Evolutionary conservation across 805 yeast genomes (phyloP), one percentile per base, ranked within the genome.

Genomic region (Candida ulmi): DNA sequence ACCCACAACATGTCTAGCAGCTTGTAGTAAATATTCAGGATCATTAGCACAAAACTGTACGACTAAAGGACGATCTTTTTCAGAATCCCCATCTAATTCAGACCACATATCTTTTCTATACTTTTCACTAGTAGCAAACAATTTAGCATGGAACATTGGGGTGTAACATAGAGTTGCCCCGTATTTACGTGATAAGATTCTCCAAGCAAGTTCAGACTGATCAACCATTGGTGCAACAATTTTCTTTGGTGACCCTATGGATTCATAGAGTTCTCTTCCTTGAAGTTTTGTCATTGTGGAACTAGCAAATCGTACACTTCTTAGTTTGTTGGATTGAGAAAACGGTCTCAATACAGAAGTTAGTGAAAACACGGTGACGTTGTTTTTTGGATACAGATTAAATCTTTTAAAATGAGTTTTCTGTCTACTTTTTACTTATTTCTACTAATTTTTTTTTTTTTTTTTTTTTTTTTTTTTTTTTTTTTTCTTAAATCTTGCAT

Each of bases 191-290:
- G 95, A 84, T 13, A 93, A 66, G 15, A 86, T 73, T 47, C 99
- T 71, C 98, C 98, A 93, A 2, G 95, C 98, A 16, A 93, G 70
- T 56, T 93, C 99, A 4, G 91, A 80, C 50, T 88, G 97, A 60
- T 93, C 99, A 16, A 93, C 99, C 97, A 93, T 91, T 2, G 99
- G 99, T 3, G 98, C 99, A 17, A 93, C 93, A 19, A 93, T 81
- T 47, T 83, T 86, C 36, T 69, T 75, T 3, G 99, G 99, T 17
- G 63, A 53, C 0, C 93, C 93, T 13, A 91, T 66, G 12, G 74
- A 62, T 33, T 84, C 72, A 57, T 66, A 91, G 2, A 93, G 71
- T 35, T 74, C 78, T 43, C 95, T 69, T 1, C 97, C 97, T 15
- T 60, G 51, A 17, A 50, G 40, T 21, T 52, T 55, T 0, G 57